phyloP scores from a whole-genome alignment of 305 asterid genomes.

The Fraxinus platypoda region DNA sequence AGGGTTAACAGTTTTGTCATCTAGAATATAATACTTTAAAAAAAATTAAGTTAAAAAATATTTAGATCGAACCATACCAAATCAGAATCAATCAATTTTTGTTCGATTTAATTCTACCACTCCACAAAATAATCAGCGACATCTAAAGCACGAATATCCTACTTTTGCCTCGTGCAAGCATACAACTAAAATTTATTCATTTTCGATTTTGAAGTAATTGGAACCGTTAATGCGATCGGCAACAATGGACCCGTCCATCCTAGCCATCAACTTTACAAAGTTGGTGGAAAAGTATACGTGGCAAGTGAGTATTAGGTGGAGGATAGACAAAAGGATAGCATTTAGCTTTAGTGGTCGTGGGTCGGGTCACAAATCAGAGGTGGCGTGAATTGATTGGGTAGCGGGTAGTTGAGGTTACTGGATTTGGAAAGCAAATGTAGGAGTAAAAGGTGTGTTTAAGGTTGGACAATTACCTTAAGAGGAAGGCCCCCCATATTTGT shows the following conservation, averaged over 20 bases:
- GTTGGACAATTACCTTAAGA: conserved; percentile 33
- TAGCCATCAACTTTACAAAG: conserved; percentile 1
- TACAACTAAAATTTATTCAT: not conserved
- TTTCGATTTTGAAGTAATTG: not conserved
- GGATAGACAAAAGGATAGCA: conserved; percentile 5
- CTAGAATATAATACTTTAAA: too few relatives aligned
- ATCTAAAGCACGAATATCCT: not conserved
- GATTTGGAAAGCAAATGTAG: conserved; percentile 26
- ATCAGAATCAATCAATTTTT: too few relatives aligned
- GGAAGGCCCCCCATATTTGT: conserved; percentile 16
- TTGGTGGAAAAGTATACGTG: conserved; percentile 25
- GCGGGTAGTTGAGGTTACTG: conserved; percentile 19
- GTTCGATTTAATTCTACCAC: too few relatives aligned
- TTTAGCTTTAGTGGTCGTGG: not conserved
- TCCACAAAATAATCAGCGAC: not conserved
- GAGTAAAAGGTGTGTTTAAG: conserved; percentile 17
- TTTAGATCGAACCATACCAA: too few relatives aligned
- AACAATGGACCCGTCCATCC: not conserved
- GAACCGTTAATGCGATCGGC: conserved; percentile 18
- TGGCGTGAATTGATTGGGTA: conserved; percentile 3
- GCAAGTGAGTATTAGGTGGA: conserved; percentile 25
- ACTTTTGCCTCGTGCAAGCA: not conserved
- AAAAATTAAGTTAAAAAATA: too few relatives aligned
- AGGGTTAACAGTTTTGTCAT: too few relatives aligned
- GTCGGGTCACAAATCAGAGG: conserved; percentile 8